Evolutionary conservation across 306 rosid species (phyloP).

Genomic region (Pyrus bretschneideri): DNA sequence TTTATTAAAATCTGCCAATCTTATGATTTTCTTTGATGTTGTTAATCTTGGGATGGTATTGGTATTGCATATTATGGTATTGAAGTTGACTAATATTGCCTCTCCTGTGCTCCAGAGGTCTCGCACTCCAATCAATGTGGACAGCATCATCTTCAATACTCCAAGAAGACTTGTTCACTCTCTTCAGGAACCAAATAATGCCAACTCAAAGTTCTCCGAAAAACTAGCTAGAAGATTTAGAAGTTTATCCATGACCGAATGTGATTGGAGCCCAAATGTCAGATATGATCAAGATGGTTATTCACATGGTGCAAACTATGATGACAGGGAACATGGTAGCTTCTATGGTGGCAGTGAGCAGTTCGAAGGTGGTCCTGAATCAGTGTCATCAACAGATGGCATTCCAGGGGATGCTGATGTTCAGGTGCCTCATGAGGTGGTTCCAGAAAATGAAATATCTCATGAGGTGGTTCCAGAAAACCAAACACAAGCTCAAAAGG

Average conservation of each 20-base stretch:
- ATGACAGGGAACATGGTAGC: constrained; percentile 30
- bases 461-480: constrained; percentile 26
- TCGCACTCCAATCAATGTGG: constrained; percentile 27
- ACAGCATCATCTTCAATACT: constrained; percentile 46
- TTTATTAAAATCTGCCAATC: neutral
- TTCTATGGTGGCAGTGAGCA: constrained; percentile 30
- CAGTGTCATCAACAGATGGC: constrained; percentile 65
- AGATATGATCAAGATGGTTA: constrained; percentile 29
- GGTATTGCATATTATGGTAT: neutral
- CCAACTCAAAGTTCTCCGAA: constrained; percentile 35
- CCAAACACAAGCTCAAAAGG: constrained; percentile 3
- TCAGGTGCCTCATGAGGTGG: constrained; percentile 25
- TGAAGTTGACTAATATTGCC: constrained; percentile 3
- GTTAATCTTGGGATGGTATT: neutral
- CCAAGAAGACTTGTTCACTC: constrained; percentile 77
- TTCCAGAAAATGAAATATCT: constrained; percentile 20
- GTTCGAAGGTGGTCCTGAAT: constrained; percentile 45
- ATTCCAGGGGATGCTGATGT: constrained; percentile 24
- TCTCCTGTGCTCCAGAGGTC: constrained; percentile 49
- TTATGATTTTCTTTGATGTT: neutral
- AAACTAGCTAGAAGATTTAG: constrained; percentile 30
- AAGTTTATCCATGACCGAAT: constrained; percentile 46
- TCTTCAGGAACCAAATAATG: constrained; percentile 52
- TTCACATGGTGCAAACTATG: constrained; percentile 19
- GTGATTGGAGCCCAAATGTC: constrained; percentile 45